Base-by-base conservation (phyloP, 2,329 filamentous ascomycete species). In the Ophiobolus disseminans region DNA sequence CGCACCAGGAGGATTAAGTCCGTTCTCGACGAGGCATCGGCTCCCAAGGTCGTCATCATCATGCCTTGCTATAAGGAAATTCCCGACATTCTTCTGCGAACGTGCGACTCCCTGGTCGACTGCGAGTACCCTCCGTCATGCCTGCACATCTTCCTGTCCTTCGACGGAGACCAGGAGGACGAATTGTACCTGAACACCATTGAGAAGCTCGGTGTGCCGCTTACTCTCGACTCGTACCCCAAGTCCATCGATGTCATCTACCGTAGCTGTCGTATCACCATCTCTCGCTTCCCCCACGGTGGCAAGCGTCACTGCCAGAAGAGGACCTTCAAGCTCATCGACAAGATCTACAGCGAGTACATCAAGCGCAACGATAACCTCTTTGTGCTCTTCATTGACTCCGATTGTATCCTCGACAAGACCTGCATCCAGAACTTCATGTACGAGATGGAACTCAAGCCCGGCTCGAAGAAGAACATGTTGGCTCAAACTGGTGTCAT, bases 51-150 rank as follows among this genome's bases (percentile, higher is more conserved):
- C 13, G 91, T 97, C 55, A 89, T 97, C 51, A 88, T 97, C 49
- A 97, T 97, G 91, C 94, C 93, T 4, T 95, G 92, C 67, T 97
- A 96, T 77, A 91, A 94, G 67, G 94, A 97, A 69, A 86, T 91
- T 22, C 90, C 91, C 0, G 88, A 90, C 0, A 82, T 96, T 10
- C 81, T 97, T 37, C 80, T 97, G 45, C 89, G 88, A 37, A 94
- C 93, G 4, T 82, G 97, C 61, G 87, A 97, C 74, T 97, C 93
- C 0, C 87, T 97, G 25, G 91, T 96, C 41, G 89, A 93, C 62
- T 95, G 91, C 74, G 93, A 97, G 63, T 97, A 97, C 58, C 93
- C 94, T 1, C 84, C 91, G 4, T 88, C 89, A 1, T 97, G 93
- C 72, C 88, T 97, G 48, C 94, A 97, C 70, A 87, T 97, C 22